Base-by-base conservation (phyloP, 345 rosid species). In the Arabis alpina region DNA sequence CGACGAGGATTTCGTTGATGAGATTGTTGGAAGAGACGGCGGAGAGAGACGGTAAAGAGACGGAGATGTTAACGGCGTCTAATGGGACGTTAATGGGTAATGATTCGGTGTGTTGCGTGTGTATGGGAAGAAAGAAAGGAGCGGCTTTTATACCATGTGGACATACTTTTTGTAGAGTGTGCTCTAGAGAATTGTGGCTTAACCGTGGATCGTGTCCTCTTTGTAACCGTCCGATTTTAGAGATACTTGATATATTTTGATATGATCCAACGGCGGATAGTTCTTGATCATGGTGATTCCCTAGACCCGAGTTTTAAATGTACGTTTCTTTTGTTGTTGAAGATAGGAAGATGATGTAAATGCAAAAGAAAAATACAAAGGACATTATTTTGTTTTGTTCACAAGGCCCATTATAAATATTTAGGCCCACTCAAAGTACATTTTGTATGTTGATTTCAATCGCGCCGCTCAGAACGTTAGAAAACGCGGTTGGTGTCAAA, bases 71-170 rank as follows among this genome's bases (percentile, higher is more conserved):
- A 9, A 70, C 71, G 71, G 71, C 75, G 71, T 55, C 79, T 0
- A 8, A 6, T 6, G 80, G 45, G 11, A 63, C 64, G 63, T 70
- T 52, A 23, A 42, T 9, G 72, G 83, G 88, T 3, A 70, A 10
- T 71, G 96, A 87, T 76, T 19, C 68, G 10, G 68, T 83, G 85
- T 89, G 96, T 68, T 89, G 96, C 88, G 96, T 89, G 83, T 87
- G 92, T 81, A 81, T 85, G 92, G 85, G 75, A 45, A 85, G 84
- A 64, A 81, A 79, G 48, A 87, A 87, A 60, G 90, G 90, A 0
- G 87, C 96, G 14, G 96, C 96, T 36, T 87, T 89, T 71, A 89
- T 89, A 54, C 90, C 96, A 45, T 89, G 96, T 80, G 96, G 96
- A 25, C 96, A 89, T 40, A 84, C 96, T 14, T 89, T 82, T 76